Evolutionary conservation across 768 basidiomycete genomes (phyloP).

Genomic region (Multifurca ochricompacta): DNA sequence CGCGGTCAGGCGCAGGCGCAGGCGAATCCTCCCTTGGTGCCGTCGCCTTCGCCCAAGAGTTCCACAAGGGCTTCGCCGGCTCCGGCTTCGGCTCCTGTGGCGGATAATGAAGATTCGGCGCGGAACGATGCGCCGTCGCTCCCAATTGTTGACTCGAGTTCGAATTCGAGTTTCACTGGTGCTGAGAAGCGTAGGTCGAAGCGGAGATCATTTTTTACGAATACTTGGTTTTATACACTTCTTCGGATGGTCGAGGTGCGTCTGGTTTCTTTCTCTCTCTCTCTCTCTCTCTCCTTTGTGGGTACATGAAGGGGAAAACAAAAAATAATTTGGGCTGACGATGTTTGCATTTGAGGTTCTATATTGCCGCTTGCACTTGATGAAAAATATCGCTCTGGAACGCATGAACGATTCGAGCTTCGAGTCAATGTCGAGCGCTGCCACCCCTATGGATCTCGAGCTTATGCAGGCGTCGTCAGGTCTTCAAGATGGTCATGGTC

Average conservation of each 20-base stretch:
- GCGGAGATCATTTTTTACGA: conserved; percentile 73
- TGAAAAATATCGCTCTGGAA: conserved; percentile 62
- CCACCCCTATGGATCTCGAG: conserved; percentile 34
- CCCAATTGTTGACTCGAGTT: no score
- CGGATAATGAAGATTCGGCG: conserved; percentile 27
- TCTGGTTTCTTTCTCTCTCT: neutral
- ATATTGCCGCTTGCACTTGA: conserved; percentile 70
- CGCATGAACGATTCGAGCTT: conserved; percentile 29
- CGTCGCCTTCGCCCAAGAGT: conserved; percentile 37
- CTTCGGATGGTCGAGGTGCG: conserved; percentile 81
- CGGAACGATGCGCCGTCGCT: neutral
- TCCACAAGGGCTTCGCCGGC: conserved; percentile 62
- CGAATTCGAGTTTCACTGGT: neutral
- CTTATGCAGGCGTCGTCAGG: conserved; percentile 24
- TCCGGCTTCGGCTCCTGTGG: conserved; percentile 31
- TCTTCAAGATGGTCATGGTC: conserved; percentile 22
- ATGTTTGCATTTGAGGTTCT: conserved; percentile 52
- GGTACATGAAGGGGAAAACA: no score
- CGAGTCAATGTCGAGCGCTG: conserved; percentile 26
- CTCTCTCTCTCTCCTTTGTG: no score
- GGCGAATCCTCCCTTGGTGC: no score
- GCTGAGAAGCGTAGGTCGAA: conserved; percentile 29
- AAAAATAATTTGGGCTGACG: neutral
- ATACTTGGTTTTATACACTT: conserved; percentile 81
- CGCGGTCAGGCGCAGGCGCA: conserved; percentile 54